A percentile compares a stretch with the other conserved stretches of the same genome.
Conservation (phyloP, 2,329 filamentous ascomycete genomes). For the Cadophora sp. region DNA sequence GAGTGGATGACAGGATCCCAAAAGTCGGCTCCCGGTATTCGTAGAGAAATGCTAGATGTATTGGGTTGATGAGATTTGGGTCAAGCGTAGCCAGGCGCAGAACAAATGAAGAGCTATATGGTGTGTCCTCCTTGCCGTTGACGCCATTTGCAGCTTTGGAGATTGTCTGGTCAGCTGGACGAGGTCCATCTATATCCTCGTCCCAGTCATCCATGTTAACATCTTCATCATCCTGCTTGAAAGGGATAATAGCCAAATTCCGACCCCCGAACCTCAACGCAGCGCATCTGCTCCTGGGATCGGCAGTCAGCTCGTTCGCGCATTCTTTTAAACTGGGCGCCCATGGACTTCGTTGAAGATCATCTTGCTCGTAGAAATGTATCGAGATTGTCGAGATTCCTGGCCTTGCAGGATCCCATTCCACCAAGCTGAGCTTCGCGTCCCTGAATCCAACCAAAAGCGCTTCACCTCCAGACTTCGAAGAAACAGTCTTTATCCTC, state of each 20-base stretch:
- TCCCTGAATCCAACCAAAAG: constrained; percentile 86
- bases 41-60: constrained; percentile 91
- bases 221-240: constrained; percentile 85
- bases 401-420: constrained; percentile 87
- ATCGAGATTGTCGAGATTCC: constrained; percentile 89
- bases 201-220: constrained; percentile 93
- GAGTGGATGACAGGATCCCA: constrained; percentile 84
- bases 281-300: constrained; percentile 91
- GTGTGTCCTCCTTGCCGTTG: constrained; percentile 57
- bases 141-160: constrained; percentile 40
- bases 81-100: constrained; percentile 89
- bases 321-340: constrained; percentile 76
- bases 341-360: constrained; percentile 84
- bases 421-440: constrained; percentile 89
- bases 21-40: constrained; percentile 98
- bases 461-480: constrained; percentile 82
- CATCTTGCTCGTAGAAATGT: constrained; percentile 97
- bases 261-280: constrained; percentile 90
- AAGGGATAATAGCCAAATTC: constrained; percentile 92
- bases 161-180: constrained; percentile 56
- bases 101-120: constrained; percentile 92
- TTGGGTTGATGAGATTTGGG: constrained; percentile 83
- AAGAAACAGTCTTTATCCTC: constrained; percentile 74
- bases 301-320: constrained; percentile 82
- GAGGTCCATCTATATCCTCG: constrained; percentile 76